Conservation (phyloP, 305 asterid species). For the Fraxinus paxiana region DNA sequence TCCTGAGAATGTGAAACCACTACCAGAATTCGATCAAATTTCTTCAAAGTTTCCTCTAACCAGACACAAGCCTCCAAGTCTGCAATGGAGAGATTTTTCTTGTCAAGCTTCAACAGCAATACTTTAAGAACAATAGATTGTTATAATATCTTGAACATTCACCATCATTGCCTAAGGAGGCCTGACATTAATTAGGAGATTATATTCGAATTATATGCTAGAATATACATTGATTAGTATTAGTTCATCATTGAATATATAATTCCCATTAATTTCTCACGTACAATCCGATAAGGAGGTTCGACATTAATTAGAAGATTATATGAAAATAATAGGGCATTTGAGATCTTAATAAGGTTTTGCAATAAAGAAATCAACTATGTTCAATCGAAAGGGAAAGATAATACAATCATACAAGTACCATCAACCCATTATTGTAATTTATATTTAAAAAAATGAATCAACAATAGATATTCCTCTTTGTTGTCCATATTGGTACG, state of each 20-base stretch:
- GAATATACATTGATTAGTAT: background rate
- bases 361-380: background rate
- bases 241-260: background rate
- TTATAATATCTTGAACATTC: background rate
- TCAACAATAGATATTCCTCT: background rate
- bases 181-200: background rate
- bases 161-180: background rate
- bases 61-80: conserved; percentile 98
- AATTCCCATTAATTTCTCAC: background rate
- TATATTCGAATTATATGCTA: background rate
- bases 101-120: background rate
- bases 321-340: background rate
- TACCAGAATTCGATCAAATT: conserved; percentile 77
- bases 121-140: background rate
- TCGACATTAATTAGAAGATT: background rate
- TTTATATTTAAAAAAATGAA: background rate
- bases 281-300: background rate
- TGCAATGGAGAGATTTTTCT: conserved; percentile 27
- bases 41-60: conserved; percentile 88
- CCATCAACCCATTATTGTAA: background rate
- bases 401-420: background rate
- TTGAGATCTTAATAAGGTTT: background rate
- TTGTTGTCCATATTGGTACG: background rate
- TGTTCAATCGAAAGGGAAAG: background rate
- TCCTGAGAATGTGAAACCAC: conserved; percentile 99